Conservation (phyloP, 306 rosid species). For the Cercis canadensis region DNA sequence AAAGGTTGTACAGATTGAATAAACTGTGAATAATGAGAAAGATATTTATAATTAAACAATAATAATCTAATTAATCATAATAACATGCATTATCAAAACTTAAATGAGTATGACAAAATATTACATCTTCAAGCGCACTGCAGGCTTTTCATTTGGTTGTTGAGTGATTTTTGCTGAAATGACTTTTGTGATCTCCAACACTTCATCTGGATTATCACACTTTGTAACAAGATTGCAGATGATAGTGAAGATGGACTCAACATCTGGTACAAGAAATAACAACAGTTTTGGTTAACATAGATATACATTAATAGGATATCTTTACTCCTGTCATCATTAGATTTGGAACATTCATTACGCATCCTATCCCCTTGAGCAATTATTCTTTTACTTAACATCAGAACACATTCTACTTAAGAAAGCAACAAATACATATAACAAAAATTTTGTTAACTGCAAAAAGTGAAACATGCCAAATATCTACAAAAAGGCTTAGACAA, state of each 20-base stretch:
- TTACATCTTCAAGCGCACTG: constrained; percentile 86
- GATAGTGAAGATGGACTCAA: constrained; percentile 82
- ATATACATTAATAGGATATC: neutral
- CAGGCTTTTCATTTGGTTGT: constrained; percentile 82
- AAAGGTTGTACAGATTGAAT: constrained; percentile 89
- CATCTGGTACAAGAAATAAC: constrained; percentile 53
- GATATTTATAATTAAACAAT: neutral
- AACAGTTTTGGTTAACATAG: constrained; percentile 9
- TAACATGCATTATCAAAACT: neutral
- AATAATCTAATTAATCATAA: constrained; percentile 7
- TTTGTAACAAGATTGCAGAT: constrained; percentile 86
- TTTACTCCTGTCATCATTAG: neutral
- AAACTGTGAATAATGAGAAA: constrained; percentile 53
- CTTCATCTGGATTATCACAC: constrained; percentile 75
- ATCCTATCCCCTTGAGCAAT: neutral
- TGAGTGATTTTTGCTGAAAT: constrained; percentile 70
- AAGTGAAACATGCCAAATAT: neutral
- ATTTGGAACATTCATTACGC: neutral
- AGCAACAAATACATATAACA: neutral
- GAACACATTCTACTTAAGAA: constrained; percentile 22
- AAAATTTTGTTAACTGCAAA: neutral
- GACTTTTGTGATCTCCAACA: constrained; percentile 73
- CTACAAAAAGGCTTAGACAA: constrained; percentile 20
- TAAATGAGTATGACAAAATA: constrained; percentile 19
- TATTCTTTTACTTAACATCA: constrained; percentile 19